Percentiles rank a stretch among this genome's conserved stretches.
phyloP scores from a whole-genome alignment of 768 basidiomycete species.

The Hysterangium stoloniferum region DNA sequence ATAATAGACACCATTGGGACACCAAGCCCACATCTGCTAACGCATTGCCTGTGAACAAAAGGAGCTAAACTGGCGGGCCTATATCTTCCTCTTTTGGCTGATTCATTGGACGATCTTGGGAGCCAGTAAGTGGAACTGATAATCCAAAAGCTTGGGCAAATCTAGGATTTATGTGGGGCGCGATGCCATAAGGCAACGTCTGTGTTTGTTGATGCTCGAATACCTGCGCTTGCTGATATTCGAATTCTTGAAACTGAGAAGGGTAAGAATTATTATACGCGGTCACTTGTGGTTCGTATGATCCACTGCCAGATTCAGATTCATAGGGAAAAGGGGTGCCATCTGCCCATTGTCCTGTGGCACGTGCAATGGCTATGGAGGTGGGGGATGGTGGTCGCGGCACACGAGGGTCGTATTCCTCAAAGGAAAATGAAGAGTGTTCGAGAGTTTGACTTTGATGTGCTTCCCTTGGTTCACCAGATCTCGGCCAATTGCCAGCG shows the following conservation, averaged over 20 bases:
- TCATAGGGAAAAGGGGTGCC: slow-evolving; percentile 16
- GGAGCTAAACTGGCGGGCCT: too few species aligned
- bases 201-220: neutral
- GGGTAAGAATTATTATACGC: slow-evolving; percentile 14
- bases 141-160: slow-evolving; percentile 60
- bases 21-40: too few species aligned
- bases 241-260: slow-evolving; percentile 38
- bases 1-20: too few species aligned
- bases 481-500: slow-evolving; percentile 18
- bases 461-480: neutral
- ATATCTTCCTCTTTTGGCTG: too few species aligned
- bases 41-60: too few species aligned
- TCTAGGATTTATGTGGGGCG: slow-evolving; percentile 75
- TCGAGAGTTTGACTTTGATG: neutral
- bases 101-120: too few species aligned
- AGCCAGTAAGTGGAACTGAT: too few species aligned
- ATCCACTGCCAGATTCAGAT: slow-evolving; percentile 15
- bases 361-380: slow-evolving; percentile 39
- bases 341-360: slow-evolving; percentile 34
- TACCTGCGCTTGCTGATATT: neutral
- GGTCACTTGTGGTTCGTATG: slow-evolving; percentile 11
- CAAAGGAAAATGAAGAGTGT: slow-evolving; percentile 15
- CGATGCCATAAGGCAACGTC: neutral
- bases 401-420: slow-evolving; percentile 25
- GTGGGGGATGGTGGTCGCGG: slow-evolving; percentile 33